Percentiles rank a stretch among this genome's conserved stretches.
phyloP scores from a whole-genome alignment of 805 yeast genomes.

The Spathaspora passalidarum region DNA sequence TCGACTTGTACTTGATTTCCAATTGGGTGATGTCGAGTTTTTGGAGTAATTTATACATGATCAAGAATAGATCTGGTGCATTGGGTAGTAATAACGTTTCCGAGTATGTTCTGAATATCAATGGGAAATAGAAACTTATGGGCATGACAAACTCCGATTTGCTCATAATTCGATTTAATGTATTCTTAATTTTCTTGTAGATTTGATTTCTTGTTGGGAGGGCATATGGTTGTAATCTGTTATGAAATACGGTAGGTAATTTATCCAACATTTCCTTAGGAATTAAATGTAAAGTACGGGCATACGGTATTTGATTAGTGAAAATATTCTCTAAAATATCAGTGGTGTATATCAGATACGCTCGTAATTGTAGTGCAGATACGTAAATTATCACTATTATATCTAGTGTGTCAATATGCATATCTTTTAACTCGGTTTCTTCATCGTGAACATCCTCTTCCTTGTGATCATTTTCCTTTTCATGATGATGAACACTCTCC shows the following conservation, averaged over 20 bases:
- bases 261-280: constrained; percentile 36
- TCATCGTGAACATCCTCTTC: not conserved
- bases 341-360: constrained; percentile 46
- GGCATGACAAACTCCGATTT: constrained; percentile 11
- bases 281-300: constrained; percentile 35
- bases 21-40: constrained; percentile 4
- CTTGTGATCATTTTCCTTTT: constrained; percentile 1
- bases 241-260: constrained; percentile 36
- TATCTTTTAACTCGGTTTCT: constrained; percentile 2
- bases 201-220: constrained; percentile 40
- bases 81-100: constrained; percentile 45
- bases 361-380: constrained; percentile 44
- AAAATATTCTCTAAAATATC: constrained; percentile 46
- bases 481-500: constrained; percentile 6
- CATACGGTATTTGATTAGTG: constrained; percentile 48
- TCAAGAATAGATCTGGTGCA: constrained; percentile 46
- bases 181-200: constrained; percentile 18
- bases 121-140: constrained; percentile 30
- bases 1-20: not conserved
- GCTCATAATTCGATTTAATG: constrained; percentile 9
- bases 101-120: constrained; percentile 37
- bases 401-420: constrained; percentile 19
- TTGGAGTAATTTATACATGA: constrained; percentile 22
- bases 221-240: constrained; percentile 36
- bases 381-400: constrained; percentile 45